Percentiles rank a stretch among this genome's conserved stretches.
These are phyloP conservation scores for Dimargaris xerosporica DNA, from an alignment of 192 early-diverging fungal genomes.

Conservation along the genomic window DNA sequence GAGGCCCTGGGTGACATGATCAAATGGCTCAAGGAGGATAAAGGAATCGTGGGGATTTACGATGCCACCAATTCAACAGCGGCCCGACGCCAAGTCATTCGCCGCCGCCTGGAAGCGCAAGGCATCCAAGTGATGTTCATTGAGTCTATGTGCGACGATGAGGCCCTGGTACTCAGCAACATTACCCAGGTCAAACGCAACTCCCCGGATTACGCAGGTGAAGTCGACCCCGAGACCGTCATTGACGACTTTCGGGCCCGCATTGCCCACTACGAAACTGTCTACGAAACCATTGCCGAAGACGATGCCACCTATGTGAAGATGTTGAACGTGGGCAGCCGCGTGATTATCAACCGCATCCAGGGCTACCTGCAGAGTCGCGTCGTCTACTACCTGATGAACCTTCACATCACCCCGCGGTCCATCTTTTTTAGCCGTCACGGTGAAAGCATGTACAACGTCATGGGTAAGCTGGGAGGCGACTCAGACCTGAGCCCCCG, in stretches of 20 bases:
- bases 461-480: conserved; percentile 85
- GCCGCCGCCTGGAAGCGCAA: conserved; percentile 49
- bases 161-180: conserved; percentile 73
- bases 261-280: conserved; percentile 82
- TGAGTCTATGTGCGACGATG: conserved; percentile 87
- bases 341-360: conserved; percentile 88
- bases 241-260: conserved; percentile 79
- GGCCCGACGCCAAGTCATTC: conserved; percentile 56
- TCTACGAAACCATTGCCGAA: conserved; percentile 81
- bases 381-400: conserved; percentile 98
- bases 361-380: conserved; percentile 90
- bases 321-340: conserved; percentile 83
- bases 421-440: conserved; percentile 86
- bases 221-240: conserved; percentile 71
- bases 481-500: conserved; percentile 79
- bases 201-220: conserved; percentile 82
- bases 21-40: conserved; percentile 68
- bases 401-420: conserved; percentile 90
- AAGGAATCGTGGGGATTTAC: conserved; percentile 82
- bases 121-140: conserved; percentile 91
- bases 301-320: conserved; percentile 73
- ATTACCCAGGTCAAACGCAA: conserved; percentile 91
- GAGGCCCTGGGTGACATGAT: conserved; percentile 87
- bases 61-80: conserved; percentile 96
- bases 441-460: conserved; percentile 91